phyloP scores from a whole-genome alignment of 306 rosid species.

The Cucumis hystrix region DNA sequence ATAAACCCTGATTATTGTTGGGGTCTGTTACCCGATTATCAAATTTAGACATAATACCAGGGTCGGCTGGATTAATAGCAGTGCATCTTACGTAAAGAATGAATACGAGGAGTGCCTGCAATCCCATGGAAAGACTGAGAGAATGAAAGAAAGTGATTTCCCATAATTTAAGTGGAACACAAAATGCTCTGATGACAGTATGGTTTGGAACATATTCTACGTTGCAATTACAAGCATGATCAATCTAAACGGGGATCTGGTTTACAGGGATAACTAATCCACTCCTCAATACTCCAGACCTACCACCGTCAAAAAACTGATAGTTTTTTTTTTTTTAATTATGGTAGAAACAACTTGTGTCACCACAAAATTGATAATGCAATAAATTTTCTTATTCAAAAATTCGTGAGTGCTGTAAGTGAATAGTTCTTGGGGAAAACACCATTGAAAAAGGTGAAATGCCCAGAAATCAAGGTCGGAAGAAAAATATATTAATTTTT shows the following conservation, averaged over 20 bases:
- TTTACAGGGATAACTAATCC: not conserved
- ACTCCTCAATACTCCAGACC: not conserved
- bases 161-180: not conserved
- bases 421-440: not conserved
- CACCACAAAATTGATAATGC: not conserved
- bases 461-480: not conserved
- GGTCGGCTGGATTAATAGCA: constrained; percentile 97
- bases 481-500: not conserved
- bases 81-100: constrained; percentile 88
- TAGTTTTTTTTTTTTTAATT: not conserved
- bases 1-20: constrained; percentile 30
- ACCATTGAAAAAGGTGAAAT: not conserved
- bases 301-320: not conserved
- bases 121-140: constrained; percentile 18
- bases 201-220: not conserved
- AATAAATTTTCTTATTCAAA: not conserved
- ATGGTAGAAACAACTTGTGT: not conserved
- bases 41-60: constrained; percentile 85
- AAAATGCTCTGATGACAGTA: not conserved
- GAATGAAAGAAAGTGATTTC: constrained; percentile 4
- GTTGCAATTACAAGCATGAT: not conserved
- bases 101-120: constrained; percentile 86
- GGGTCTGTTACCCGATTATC: constrained; percentile 23
- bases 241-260: not conserved
- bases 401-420: not conserved